These are phyloP conservation scores for Serendipita indica DNA, from an alignment of 768 basidiomycete genomes.

Conservation along the genomic window DNA sequence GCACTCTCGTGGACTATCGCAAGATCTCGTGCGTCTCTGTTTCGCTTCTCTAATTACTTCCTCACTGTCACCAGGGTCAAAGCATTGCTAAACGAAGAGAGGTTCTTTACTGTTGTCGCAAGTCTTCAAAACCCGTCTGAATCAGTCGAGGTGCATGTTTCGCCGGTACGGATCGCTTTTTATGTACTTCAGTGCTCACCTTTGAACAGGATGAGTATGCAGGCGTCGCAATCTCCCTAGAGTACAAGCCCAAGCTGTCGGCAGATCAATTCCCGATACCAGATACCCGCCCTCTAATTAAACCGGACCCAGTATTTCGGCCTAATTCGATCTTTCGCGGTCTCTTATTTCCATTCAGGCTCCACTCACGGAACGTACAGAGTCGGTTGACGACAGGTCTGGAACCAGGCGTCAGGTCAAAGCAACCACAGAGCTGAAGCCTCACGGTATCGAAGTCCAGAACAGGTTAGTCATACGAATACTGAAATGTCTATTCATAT, in stretches of 20 bases:
- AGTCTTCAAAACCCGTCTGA: constrained; percentile 66
- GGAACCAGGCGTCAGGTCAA: no score
- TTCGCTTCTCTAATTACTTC: not conserved
- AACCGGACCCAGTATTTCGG: constrained; percentile 33
- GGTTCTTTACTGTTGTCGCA: constrained; percentile 44
- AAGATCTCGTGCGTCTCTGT: constrained; percentile 46
- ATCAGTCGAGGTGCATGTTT: constrained; percentile 39
- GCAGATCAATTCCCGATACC: constrained; percentile 46
- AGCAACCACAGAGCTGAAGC: no score
- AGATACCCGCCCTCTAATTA: constrained; percentile 54
- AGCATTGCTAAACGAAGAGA: constrained; percentile 36
- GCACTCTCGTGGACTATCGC: constrained; percentile 63
- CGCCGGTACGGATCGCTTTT: constrained; percentile 35
- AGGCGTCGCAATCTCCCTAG: constrained; percentile 39
- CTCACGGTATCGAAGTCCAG: no score
- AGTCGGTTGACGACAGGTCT: no score
- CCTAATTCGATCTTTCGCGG: no score
- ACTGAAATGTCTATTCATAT: constrained; percentile 20
- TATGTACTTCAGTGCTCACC: constrained; percentile 12
- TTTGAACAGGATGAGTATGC: constrained; percentile 52
- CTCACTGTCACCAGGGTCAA: constrained; percentile 39
- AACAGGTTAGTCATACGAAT: no score
- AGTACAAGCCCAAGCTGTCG: constrained; percentile 43
- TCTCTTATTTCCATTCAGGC: no score
- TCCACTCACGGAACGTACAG: no score